These are phyloP conservation scores for Auriscalpium orientale DNA, from an alignment of 768 basidiomycete genomes.

Conservation along the genomic window DNA sequence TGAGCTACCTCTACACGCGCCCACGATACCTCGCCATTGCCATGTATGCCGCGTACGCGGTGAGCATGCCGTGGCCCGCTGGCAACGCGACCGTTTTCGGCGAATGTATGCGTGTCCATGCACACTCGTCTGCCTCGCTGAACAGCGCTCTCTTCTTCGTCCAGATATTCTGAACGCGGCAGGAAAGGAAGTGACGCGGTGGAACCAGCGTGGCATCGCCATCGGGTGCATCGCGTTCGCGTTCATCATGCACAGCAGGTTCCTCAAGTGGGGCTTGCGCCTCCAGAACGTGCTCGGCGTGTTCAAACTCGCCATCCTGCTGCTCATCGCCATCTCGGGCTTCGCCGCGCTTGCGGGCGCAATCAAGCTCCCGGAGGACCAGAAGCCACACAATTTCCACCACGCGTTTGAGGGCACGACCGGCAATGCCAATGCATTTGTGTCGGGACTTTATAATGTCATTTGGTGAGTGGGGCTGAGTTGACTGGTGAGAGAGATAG, in stretches of 20 bases:
- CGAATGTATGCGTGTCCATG: slow-evolving; percentile 43
- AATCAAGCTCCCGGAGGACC: slow-evolving; percentile 22
- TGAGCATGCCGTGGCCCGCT: slow-evolving; percentile 53
- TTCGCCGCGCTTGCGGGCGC: slow-evolving; percentile 38
- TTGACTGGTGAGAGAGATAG: background rate
- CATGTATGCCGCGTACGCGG: slow-evolving; percentile 46
- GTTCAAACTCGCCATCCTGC: slow-evolving; percentile 53
- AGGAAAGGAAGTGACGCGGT: slow-evolving; percentile 31
- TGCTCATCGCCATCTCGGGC: slow-evolving; percentile 45
- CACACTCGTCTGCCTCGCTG: background rate
- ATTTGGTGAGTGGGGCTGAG: slow-evolving; percentile 43
- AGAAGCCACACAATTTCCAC: slow-evolving; percentile 43
- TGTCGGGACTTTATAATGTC: slow-evolving; percentile 58
- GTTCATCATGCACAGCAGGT: slow-evolving; percentile 48
- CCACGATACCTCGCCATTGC: slow-evolving; percentile 59
- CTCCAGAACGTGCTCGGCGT: slow-evolving; percentile 58
- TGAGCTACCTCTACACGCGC: slow-evolving; percentile 60
- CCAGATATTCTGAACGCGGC: slow-evolving; percentile 43
- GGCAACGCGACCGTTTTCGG: slow-evolving; percentile 62
- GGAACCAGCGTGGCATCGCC: slow-evolving; percentile 33
- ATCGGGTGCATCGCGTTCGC: slow-evolving; percentile 50
- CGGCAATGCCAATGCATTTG: slow-evolving; percentile 43
- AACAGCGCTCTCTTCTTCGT: background rate
- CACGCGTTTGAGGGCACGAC: slow-evolving; percentile 18
- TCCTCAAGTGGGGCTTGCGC: slow-evolving; percentile 46